Percentiles rank a stretch among this genome's conserved stretches.
phyloP scores from a whole-genome alignment of 345 rosid species.

The Brassica carinata region DNA sequence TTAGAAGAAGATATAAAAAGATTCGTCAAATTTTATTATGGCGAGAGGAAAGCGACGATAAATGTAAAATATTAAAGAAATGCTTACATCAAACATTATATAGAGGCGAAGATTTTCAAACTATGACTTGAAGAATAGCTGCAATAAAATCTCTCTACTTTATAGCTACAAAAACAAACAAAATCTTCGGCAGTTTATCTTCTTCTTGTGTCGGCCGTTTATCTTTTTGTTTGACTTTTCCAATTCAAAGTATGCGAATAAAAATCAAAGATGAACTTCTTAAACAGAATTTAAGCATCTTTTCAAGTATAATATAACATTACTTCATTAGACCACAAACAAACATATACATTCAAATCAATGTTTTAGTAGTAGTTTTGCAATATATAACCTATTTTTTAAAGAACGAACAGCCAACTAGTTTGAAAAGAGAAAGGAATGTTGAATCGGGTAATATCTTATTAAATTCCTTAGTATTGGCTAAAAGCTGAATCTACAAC shows the following conservation, averaged over 20 bases:
- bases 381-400: background rate
- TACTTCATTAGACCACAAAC: background rate
- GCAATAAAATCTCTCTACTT: background rate
- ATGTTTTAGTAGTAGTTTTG: background rate
- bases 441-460: background rate
- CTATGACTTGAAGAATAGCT: background rate
- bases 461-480: background rate
- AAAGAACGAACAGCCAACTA: background rate
- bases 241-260: background rate
- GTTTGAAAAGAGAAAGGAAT: background rate
- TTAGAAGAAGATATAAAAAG: background rate
- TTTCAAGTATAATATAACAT: background rate
- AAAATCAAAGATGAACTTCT: background rate
- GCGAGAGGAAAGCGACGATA: background rate
- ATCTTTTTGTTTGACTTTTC: background rate
- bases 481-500: background rate
- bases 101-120: background rate
- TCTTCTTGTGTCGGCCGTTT: slow-evolving; percentile 13
- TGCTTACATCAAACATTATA: background rate
- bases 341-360: background rate
- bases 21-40: background rate
- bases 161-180: background rate
- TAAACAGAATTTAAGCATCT: slow-evolving; percentile 1
- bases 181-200: slow-evolving; percentile 12
- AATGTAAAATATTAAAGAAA: background rate